These are phyloP conservation scores for Myxozyma sirexii DNA, from an alignment of 805 yeast genomes.

Conservation along the genomic window DNA sequence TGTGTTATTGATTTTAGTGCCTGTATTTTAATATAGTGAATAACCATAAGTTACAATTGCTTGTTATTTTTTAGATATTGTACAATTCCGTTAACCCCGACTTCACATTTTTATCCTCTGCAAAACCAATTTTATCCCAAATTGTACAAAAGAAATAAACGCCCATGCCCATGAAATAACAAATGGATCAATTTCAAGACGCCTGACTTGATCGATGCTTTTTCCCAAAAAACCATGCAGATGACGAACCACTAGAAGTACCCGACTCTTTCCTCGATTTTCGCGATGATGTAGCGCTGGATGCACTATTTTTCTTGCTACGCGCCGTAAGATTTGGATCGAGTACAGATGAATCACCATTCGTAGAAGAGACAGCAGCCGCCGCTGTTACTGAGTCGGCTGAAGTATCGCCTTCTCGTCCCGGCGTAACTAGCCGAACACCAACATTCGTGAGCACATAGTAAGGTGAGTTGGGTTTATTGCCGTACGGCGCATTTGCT, in stretches of 20 bases:
- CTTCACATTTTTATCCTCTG: too few species aligned
- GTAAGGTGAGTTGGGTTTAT: conserved; percentile 18
- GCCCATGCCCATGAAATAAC: background rate
- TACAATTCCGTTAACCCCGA: too few species aligned
- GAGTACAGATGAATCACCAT: background rate
- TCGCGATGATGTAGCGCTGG: background rate
- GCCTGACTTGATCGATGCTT: conserved; percentile 6
- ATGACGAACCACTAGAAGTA: background rate
- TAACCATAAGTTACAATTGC: too few species aligned
- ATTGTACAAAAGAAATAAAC: too few species aligned
- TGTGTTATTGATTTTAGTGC: background rate
- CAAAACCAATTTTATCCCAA: too few species aligned
- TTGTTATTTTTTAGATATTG: too few species aligned
- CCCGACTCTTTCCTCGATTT: background rate
- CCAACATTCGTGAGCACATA: conserved; percentile 28
- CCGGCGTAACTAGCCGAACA: conserved; percentile 21
- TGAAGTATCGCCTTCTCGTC: background rate
- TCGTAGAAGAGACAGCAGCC: background rate
- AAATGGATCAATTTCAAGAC: background rate
- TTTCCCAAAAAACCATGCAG: conserved; percentile 4
- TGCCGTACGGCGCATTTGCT: conserved; percentile 20
- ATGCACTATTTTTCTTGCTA: background rate
- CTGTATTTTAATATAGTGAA: too few species aligned
- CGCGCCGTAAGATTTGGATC: background rate
- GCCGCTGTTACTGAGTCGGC: background rate